Percentiles rank a stretch among this genome's conserved stretches.
Conservation (phyloP, 805 yeast species). For the Candida coquimbonensis region DNA sequence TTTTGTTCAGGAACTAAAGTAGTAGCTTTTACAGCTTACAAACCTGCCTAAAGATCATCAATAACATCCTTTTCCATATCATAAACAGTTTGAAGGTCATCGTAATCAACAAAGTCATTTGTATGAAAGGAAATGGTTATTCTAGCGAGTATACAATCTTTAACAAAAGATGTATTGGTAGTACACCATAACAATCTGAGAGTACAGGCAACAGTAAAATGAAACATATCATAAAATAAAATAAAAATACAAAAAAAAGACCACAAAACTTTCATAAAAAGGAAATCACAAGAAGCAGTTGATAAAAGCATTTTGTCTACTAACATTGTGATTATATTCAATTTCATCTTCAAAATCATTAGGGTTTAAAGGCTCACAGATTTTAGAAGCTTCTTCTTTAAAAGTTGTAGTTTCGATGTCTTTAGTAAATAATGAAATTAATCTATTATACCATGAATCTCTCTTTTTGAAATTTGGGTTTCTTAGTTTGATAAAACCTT, state of each 20-base stretch:
- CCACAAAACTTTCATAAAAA: not conserved
- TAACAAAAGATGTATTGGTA: too few relatives aligned
- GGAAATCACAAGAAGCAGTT: not conserved
- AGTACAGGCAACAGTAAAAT: too few relatives aligned
- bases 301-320: constrained; percentile 2
- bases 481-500: not conserved
- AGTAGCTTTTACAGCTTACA: too few relatives aligned
- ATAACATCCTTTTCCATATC: too few relatives aligned
- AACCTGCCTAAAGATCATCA: too few relatives aligned
- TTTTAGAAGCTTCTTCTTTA: not conserved
- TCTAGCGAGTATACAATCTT: too few relatives aligned
- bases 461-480: not conserved
- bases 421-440: not conserved
- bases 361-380: not conserved
- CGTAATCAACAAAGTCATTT: too few relatives aligned
- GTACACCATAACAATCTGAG: too few relatives aligned
- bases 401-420: not conserved
- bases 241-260: not conserved
- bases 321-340: not conserved
- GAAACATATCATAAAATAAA: too few relatives aligned
- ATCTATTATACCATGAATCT: not conserved
- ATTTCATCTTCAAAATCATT: not conserved
- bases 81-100: too few relatives aligned
- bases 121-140: too few relatives aligned
- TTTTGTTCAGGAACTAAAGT: too few relatives aligned